These are phyloP conservation scores for Penicillium soppii DNA, from an alignment of 495 filamentous ascomycete species.

Conservation along the genomic window DNA sequence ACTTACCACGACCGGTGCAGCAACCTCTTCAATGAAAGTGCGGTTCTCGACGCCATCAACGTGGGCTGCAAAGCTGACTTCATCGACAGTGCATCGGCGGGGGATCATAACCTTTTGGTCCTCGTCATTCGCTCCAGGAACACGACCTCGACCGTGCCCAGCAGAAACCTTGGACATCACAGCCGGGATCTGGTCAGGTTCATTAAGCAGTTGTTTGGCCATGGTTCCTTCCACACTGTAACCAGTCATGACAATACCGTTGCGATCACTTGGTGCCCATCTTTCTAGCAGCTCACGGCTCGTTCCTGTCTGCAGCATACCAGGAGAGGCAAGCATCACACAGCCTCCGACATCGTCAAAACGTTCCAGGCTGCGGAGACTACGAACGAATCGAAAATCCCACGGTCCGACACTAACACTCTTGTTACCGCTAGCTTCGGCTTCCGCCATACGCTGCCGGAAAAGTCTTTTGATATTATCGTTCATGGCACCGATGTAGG, in stretches of 20 bases:
- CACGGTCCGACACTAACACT: constrained; percentile 79
- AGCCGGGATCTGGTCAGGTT: constrained; percentile 88
- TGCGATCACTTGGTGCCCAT: constrained; percentile 93
- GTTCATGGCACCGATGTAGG: constrained; percentile 96
- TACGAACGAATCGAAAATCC: constrained; percentile 92
- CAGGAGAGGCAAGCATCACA: constrained; percentile 94
- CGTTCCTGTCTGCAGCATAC: constrained; percentile 96
- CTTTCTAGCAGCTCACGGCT: constrained; percentile 88
- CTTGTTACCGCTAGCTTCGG: constrained; percentile 71
- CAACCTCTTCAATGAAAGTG: constrained; percentile 91
- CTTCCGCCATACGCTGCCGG: constrained; percentile 81
- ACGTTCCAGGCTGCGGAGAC: constrained; percentile 85
- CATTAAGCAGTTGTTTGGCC: constrained; percentile 90
- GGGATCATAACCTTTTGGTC: constrained; percentile 89
- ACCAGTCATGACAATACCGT: constrained; percentile 95
- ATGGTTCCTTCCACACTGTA: constrained; percentile 98
- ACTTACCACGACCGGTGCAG: constrained; percentile 86
- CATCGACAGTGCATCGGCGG: constrained; percentile 84
- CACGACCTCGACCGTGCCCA: constrained; percentile 54
- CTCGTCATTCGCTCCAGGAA: constrained; percentile 46
- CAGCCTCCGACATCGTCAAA: constrained; percentile 96
- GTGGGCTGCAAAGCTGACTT: constrained; percentile 92
- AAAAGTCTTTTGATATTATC: constrained; percentile 95
- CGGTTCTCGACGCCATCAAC: constrained; percentile 95
- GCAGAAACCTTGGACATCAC: constrained; percentile 74